phyloP scores from a whole-genome alignment of 768 basidiomycete genomes.

The Macrocybe gigantea region DNA sequence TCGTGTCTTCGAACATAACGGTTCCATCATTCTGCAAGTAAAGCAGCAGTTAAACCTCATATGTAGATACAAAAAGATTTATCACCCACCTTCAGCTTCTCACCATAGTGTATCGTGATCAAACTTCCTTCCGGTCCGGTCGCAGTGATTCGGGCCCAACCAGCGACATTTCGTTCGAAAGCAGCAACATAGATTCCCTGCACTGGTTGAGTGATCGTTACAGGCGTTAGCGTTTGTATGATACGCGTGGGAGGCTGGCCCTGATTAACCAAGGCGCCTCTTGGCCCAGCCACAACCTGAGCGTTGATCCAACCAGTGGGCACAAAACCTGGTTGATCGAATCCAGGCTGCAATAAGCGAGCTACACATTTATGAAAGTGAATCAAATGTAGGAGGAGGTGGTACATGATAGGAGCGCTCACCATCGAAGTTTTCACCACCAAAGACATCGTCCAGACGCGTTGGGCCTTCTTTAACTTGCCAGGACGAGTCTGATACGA shows the following conservation, averaged over 20 bases:
- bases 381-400: not conserved
- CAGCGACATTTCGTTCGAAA: constrained; percentile 21
- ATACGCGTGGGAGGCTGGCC: constrained; percentile 19
- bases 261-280: constrained; percentile 15
- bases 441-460: constrained; percentile 22
- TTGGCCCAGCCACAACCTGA: constrained; percentile 13
- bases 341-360: constrained; percentile 15
- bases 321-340: constrained; percentile 14
- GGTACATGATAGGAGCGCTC: not conserved
- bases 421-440: constrained; percentile 26
- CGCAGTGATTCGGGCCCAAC: constrained; percentile 20
- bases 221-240: constrained; percentile 14
- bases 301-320: constrained; percentile 16
- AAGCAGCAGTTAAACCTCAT: not conserved
- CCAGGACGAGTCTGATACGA: constrained; percentile 17
- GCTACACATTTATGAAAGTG: constrained; percentile 8
- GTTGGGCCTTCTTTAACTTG: constrained; percentile 20
- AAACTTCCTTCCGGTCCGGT: constrained; percentile 17
- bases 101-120: constrained; percentile 23
- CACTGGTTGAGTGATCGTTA: constrained; percentile 17
- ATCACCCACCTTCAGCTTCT: constrained; percentile 16
- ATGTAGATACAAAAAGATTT: not conserved
- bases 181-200: constrained; percentile 17
- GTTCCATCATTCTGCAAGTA: constrained; percentile 7
- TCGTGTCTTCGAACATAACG: constrained; percentile 7